Conservation (phyloP, 306 rosid species). For the Quercus engelmannii region DNA sequence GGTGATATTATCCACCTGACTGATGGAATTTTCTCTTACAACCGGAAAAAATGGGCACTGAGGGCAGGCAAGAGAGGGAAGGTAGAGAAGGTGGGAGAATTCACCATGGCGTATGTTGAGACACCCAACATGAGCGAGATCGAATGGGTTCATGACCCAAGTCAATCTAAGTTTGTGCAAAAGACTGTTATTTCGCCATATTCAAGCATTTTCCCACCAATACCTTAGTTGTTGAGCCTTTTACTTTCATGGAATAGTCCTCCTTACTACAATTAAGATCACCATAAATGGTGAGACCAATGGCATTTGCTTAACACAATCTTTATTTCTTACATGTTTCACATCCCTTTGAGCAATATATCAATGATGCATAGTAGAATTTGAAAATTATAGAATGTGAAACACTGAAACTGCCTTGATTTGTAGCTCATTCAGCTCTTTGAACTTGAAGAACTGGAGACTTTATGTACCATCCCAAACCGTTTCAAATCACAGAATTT, state of each 20-base stretch:
- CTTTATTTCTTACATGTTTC: neutral
- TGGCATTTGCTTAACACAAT: too few species aligned
- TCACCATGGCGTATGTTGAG: slow-evolving; percentile 61
- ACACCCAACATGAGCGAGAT: slow-evolving; percentile 87
- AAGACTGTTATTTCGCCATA: slow-evolving; percentile 48
- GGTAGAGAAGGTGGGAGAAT: slow-evolving; percentile 66
- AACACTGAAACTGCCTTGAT: neutral
- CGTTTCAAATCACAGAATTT: neutral
- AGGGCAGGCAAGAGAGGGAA: slow-evolving; percentile 84
- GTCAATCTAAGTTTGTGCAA: slow-evolving; percentile 39
- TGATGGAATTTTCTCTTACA: slow-evolving; percentile 62
- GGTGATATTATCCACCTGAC: slow-evolving; percentile 43
- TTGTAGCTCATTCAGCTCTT: neutral
- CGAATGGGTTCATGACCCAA: slow-evolving; percentile 59
- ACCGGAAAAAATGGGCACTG: slow-evolving; percentile 41
- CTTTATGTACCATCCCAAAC: neutral
- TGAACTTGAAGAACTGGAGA: too few species aligned
- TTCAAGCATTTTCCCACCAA: slow-evolving; percentile 58
- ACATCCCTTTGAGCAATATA: neutral
- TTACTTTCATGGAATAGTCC: neutral
- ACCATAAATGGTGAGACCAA: too few species aligned
- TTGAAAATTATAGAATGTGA: neutral
- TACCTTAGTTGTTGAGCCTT: neutral
- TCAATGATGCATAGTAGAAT: too few species aligned
- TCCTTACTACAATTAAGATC: neutral